Evolutionary conservation across 2,329 filamentous ascomycete species (phyloP).

Genomic region (Fragosphaeria purpurea): DNA sequence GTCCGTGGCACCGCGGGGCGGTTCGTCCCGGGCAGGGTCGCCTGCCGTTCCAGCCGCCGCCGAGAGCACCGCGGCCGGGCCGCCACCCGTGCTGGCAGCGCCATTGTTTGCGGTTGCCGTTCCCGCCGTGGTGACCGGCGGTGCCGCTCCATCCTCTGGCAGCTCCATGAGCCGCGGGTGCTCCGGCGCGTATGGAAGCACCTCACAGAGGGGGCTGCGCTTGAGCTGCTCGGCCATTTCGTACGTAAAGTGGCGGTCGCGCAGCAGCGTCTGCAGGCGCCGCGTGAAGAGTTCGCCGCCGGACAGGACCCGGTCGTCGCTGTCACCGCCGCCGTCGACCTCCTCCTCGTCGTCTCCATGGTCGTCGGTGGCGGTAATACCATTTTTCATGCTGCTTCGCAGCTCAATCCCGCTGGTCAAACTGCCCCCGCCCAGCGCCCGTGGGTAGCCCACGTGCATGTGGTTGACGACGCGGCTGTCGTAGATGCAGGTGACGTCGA

Average conservation of each 20-base stretch:
- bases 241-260: constrained; percentile 45
- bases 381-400: no score
- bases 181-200: constrained; percentile 45
- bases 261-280: constrained; percentile 57
- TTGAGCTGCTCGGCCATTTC: constrained; percentile 65
- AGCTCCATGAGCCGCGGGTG: constrained; percentile 37
- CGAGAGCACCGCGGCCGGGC: constrained; percentile 23
- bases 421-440: constrained; percentile 19
- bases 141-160: constrained; percentile 25
- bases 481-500: constrained; percentile 81
- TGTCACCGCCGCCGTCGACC: constrained; percentile 6
- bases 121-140: constrained; percentile 18
- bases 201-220: constrained; percentile 56
- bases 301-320: constrained; percentile 40
- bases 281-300: constrained; percentile 83
- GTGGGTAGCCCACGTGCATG: constrained; percentile 51
- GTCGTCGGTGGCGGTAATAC: neutral
- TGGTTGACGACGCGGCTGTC: constrained; percentile 67
- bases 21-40: constrained; percentile 18
- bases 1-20: neutral
- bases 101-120: constrained; percentile 11
- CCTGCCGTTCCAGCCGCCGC: constrained; percentile 24
- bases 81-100: no score
- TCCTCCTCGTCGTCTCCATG: neutral
- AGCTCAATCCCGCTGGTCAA: neutral